phyloP scores from a whole-genome alignment of 495 filamentous ascomycete species.

The Hypoxylon trugodes region DNA sequence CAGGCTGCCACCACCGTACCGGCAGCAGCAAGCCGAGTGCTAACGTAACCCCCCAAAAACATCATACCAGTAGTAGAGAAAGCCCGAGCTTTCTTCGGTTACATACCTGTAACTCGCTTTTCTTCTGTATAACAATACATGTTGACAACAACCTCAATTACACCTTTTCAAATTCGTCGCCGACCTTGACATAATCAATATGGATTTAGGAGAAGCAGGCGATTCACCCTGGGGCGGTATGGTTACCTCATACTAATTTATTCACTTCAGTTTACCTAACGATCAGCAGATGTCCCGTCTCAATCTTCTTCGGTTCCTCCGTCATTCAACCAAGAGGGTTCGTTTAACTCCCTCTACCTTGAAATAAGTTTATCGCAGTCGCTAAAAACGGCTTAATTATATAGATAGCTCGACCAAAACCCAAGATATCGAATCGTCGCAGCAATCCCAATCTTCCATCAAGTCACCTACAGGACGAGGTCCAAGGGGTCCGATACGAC shows the following conservation, averaged over 20 bases:
- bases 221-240: conserved; percentile 78
- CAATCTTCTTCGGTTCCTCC: conserved; percentile 54
- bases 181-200: conserved; percentile 36
- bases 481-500: conserved; percentile 57
- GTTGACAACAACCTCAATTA: conserved; percentile 19
- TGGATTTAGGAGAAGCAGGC: conserved; percentile 71
- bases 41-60: conserved; percentile 30
- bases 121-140: background rate
- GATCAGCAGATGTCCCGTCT: conserved; percentile 64
- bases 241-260: conserved; percentile 40
- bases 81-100: conserved; percentile 6
- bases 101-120: no score
- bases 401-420: conserved; percentile 20
- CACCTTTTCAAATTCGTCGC: conserved; percentile 16
- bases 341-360: conserved; percentile 5
- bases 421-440: conserved; percentile 39
- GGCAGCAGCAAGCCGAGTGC: conserved; percentile 13
- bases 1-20: conserved; percentile 20
- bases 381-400: conserved; percentile 40
- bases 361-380: conserved; percentile 41
- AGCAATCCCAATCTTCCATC: conserved; percentile 43
- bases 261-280: conserved; percentile 33
- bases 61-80: no score
- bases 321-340: conserved; percentile 36
- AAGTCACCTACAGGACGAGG: conserved; percentile 46